Base-by-base conservation (phyloP, 306 rosid species). In the Castanopsis chinensis region DNA sequence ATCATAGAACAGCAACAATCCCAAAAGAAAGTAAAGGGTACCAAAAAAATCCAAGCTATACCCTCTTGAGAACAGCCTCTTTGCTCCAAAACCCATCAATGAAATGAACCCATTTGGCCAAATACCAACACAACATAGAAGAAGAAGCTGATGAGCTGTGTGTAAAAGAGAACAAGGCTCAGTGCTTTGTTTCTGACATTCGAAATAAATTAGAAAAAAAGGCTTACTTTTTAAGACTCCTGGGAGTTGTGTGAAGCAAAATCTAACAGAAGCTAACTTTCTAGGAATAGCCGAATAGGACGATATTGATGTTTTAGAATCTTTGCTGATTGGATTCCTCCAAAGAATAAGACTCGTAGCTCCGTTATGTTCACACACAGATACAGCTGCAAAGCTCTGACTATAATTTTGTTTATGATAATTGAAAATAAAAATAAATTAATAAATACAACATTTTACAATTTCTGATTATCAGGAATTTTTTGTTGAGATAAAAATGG, bases 341-440 rank as follows among this genome's bases (percentile, higher is more conserved):
- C 71, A 75, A 72, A 4, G 85, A 77, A 81, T 43, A 73, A 32
- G 84, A 81, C 85, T 73, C 57, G 84, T 65, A 3, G 75, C 88
- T 58, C 68, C 82, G 79, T 80, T 82, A 82, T 89, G 89, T 71
- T 18, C 88, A 54, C 80, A 25, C 60, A 33, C 72, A 73, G 27
- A 71, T 12, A 20, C 58, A 67, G 75, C 43, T 49, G 25, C 76
- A 25, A n/a, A 8, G 45, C 12, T 41, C 12, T 37, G 11, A 49
- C 73, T 20, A 60, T 80, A 77, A 27, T 43, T 41, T 41, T 41
- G 45, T 73, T 74, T 53, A 19, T 73, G 30, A 70, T 9, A 59
- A 60, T 33, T 53, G 60, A 27, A 79, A 70, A 75, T 80, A 52
- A 73, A 80, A 80, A 56, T 32, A 18, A 9, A 27, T 20, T 19